Percentiles rank a stretch among this genome's conserved stretches.
Evolutionary conservation across 495 filamentous ascomycete genomes (phyloP).

Genomic region (Aspergillus nanangensis): DNA sequence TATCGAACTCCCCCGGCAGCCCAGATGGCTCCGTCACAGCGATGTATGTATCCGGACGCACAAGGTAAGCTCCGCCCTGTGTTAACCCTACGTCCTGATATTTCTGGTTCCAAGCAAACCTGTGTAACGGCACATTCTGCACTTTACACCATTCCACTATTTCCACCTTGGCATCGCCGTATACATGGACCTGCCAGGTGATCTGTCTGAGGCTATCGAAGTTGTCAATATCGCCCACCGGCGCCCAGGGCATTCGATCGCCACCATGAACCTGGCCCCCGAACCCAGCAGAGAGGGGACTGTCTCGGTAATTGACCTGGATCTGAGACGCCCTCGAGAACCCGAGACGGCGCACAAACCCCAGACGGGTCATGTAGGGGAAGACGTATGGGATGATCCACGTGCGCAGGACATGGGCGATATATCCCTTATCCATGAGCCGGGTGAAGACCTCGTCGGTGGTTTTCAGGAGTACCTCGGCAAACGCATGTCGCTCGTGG

Average conservation of each 20-base stretch:
- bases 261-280: conserved; percentile 23
- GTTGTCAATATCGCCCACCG: conserved; percentile 23
- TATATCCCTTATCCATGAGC: conserved; percentile 15
- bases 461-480: conserved; percentile 21
- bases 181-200: conserved; percentile 34
- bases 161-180: conserved; percentile 14
- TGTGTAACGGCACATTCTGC: conserved; percentile 14
- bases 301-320: conserved; percentile 25
- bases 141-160: conserved; percentile 27
- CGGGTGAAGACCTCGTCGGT: conserved; percentile 29
- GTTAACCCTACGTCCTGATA: conserved; percentile 19
- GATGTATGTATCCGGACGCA: conserved; percentile 34
- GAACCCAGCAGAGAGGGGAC: conserved; percentile 9
- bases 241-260: conserved; percentile 32
- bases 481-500: conserved; percentile 41
- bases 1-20: conserved; percentile 12
- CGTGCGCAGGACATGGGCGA: conserved; percentile 22
- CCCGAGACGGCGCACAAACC: conserved; percentile 10
- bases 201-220: conserved; percentile 24
- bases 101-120: conserved; percentile 23
- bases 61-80: conserved; percentile 24
- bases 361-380: conserved; percentile 19
- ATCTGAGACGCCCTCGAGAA: conserved; percentile 29
- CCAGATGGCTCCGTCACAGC: conserved; percentile 22
- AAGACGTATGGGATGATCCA: conserved; percentile 28